Evolutionary conservation across 2,329 filamentous ascomycete genomes (phyloP).

Genomic region (Arthroderma sp.): DNA sequence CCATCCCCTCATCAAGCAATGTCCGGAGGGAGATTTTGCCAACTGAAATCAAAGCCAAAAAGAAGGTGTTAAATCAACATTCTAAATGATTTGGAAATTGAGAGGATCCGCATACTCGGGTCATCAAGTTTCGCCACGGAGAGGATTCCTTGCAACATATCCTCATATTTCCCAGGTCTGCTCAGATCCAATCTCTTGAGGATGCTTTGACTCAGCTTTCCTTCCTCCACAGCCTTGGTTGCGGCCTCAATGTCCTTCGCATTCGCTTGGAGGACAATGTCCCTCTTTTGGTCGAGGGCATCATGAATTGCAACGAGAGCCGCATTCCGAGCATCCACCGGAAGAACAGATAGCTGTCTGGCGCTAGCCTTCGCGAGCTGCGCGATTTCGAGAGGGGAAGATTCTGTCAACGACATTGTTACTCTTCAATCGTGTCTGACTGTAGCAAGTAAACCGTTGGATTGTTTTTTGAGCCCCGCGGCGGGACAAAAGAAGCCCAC

Average conservation of each 20-base stretch:
- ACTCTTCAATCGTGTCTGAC: neutral
- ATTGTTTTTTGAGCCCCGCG: too few relatives aligned
- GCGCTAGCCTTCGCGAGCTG: conserved; percentile 68
- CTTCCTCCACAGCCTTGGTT: conserved; percentile 57
- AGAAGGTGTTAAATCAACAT: neutral
- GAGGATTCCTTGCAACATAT: conserved; percentile 90
- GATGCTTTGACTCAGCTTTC: conserved; percentile 65
- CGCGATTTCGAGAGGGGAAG: conserved; percentile 64
- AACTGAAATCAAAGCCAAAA: conserved; percentile 38
- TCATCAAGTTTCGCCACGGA: conserved; percentile 76
- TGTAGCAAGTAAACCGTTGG: too few relatives aligned
- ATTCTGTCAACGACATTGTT: conserved; percentile 78
- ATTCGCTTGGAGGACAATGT: conserved; percentile 76
- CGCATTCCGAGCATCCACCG: conserved; percentile 62
- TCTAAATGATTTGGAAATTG: neutral
- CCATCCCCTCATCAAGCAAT: conserved; percentile 70
- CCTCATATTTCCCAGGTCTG: conserved; percentile 84
- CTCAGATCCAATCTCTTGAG: conserved; percentile 79
- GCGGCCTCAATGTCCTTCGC: conserved; percentile 66
- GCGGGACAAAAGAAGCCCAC: too few relatives aligned
- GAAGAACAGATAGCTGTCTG: conserved; percentile 66
- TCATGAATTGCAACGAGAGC: conserved; percentile 72
- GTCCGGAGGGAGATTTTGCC: conserved; percentile 75
- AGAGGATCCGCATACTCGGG: conserved; percentile 49
- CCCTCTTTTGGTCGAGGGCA: conserved; percentile 56